Percentiles rank a stretch among this genome's conserved stretches.
Conservation (phyloP, 208 protist species). For the Acanthamoeba healyi region DNA sequence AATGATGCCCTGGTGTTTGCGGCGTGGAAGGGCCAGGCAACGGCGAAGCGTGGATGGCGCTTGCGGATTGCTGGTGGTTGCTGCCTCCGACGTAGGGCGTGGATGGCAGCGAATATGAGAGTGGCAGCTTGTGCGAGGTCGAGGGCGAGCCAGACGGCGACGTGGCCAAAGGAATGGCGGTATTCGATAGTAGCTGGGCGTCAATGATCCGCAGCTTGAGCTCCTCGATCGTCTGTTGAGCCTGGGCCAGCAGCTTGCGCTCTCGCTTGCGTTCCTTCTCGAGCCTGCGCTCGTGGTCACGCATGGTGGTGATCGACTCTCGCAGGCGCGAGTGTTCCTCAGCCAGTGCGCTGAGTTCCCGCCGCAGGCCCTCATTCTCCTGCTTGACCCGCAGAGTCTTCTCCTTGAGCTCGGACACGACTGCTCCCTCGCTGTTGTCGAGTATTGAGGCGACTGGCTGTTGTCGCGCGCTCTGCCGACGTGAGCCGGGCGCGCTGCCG, state of each 20-base stretch:
- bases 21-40: background rate
- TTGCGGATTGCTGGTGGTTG: background rate
- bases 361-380: slow-evolving; percentile 38
- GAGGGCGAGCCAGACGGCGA: background rate
- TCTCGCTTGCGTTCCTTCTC: slow-evolving; percentile 65
- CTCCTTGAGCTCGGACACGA: background rate
- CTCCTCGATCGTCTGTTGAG: slow-evolving; percentile 47
- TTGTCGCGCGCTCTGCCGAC: slow-evolving; percentile 7
- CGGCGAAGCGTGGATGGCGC: background rate
- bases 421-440: background rate
- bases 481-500: slow-evolving; percentile 12
- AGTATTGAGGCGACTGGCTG: background rate
- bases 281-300: slow-evolving; percentile 37
- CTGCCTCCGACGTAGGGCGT: background rate
- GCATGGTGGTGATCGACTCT: slow-evolving; percentile 9
- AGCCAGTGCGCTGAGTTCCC: slow-evolving; percentile 3
- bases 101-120: slow-evolving; percentile 18
- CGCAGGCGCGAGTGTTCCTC: slow-evolving; percentile 19
- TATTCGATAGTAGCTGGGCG: background rate
- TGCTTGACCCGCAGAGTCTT: background rate
- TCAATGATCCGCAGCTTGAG: slow-evolving; percentile 58
- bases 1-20: background rate
- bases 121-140: background rate
- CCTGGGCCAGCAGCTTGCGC: slow-evolving; percentile 55
- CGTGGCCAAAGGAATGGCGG: background rate